Base-by-base conservation (phyloP, 2,329 filamentous ascomycete genomes). In the Scortechinia acanthostroma region DNA sequence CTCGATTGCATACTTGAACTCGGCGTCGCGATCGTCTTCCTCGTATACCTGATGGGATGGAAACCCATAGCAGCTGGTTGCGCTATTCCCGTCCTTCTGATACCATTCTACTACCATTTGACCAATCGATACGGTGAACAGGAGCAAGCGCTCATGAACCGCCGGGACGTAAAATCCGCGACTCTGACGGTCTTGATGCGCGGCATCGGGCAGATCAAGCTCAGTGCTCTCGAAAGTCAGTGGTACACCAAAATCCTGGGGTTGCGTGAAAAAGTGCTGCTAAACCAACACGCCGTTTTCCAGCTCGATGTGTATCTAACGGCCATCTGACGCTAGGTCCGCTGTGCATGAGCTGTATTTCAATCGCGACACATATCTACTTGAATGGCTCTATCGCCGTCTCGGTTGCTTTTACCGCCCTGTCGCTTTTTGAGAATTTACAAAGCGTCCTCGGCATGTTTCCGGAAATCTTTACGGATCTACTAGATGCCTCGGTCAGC, bases 141-240 rank as follows among this genome's bases (percentile, higher is more conserved):
- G 28, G 56, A 62, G 46, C 58, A 60, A 30, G 54, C 57, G 22
- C 53, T 64, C 19, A 64, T 64, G 61, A 58, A 55, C 42, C 60
- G 56, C 43, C 56, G 61, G 3, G 61, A 64, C 43, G 55, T 51
- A 42, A 64, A 64, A 47, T 55, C 59, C 1, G 54, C 63, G 43
- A 48, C 63, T 4, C 48, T 64, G 44, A 61, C 58, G 2, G 61
- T 64, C 43, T 60, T 60, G 0, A 49, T 64, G 17, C 58, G 62
- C 23, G 61, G 61, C 19, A 64, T 64, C 57, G 58, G 60, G 10
- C 61, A 64, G 49, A 63, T 64, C 56, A 58, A 60, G 44, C 63
- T 61, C 49, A 62, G 61, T 3, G 61, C 60, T 5, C 54, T 64
- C 10, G 61, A 64, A 45, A 49, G 55, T 22, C 52, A 60, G 22